Evolutionary conservation across 225 moss, liverwort and hornwort species (phyloP).

Genomic region (Pleurozium schreberi): DNA sequence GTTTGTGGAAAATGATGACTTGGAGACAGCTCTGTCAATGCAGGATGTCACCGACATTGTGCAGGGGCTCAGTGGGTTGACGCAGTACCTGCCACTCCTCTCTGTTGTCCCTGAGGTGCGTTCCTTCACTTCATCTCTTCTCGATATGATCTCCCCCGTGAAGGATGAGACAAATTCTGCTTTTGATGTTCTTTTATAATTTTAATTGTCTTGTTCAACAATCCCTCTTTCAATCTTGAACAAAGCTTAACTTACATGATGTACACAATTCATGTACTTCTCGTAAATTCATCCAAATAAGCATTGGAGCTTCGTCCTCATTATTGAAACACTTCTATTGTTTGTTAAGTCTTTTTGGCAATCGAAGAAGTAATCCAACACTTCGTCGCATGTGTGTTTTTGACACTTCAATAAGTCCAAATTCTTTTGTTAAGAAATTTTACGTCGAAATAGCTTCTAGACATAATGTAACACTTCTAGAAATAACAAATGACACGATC

Average conservation of each 20-base stretch:
- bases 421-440: too few relatives aligned
- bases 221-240: not conserved
- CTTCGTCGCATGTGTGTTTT: not conserved
- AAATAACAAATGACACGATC: not conserved
- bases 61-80: slow-evolving; percentile 40
- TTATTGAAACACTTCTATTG: not conserved
- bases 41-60: slow-evolving; percentile 46
- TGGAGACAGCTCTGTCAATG: slow-evolving; percentile 13
- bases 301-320: not conserved
- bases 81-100: slow-evolving; percentile 58
- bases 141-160: not conserved
- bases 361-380: not conserved
- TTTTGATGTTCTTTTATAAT: not conserved
- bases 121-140: not conserved
- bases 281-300: not conserved
- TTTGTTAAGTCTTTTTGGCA: not conserved
- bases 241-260: not conserved
- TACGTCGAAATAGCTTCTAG: not conserved
- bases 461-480: not conserved
- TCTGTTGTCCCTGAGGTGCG: slow-evolving; percentile 62
- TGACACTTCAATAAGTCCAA: not conserved
- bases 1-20: slow-evolving; percentile 3
- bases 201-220: not conserved
- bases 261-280: not conserved
- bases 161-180: not conserved